Evolutionary conservation across 78 protist genomes (phyloP), one percentile per base, ranked within the genome.

Genomic region (Chrysochromulina parva): DNA sequence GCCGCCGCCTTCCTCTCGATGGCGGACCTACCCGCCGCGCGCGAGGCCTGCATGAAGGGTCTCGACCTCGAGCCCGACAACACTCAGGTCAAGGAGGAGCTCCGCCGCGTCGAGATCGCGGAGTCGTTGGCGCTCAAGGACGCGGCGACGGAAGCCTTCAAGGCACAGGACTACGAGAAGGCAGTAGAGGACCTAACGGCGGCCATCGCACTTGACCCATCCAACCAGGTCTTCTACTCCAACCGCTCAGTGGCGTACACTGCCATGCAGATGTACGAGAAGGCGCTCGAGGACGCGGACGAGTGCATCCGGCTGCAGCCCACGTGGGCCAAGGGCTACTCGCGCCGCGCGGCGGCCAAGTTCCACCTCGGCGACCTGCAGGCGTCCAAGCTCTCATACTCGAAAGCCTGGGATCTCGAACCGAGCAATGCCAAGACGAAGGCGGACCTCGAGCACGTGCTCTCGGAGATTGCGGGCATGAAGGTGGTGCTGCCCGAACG

Each of bases 251-350:
- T 74, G 19, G 82, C 82, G 9, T 74, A 48, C 82, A 74, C 82
- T 10, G 82, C 82, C 28, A 74, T 74, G 82, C 82, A 74, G 55
- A 11, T 48, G n/a, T 74, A 74, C 55, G 82, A 74, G 24, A 74
- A 48, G 82, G 82, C 82, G 55, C 82, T 74, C 57, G 82, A 74
- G 55, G 82, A 74, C 55, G 82, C 82, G 26, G 82, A 74, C 82
- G 82, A 74, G 82, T 74, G 82, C 82, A n/a, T 74, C 13, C 82
- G 82, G 24, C 82, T 74, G 55, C 82, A 74, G 24, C 82, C 82
- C 4, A 74, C 50, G 14, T 74, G 82, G 82, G 82, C 82, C 3
- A 74, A 74, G 55, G 82, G 82, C 24, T 74, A 74, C 24, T 74
- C 82, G 55, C 82, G 82, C 22, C 82, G 82, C 4, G 82, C 82